These are phyloP conservation scores for Euphorbia pulcherrima DNA, from an alignment of 345 rosid species.

Conservation along the genomic window DNA sequence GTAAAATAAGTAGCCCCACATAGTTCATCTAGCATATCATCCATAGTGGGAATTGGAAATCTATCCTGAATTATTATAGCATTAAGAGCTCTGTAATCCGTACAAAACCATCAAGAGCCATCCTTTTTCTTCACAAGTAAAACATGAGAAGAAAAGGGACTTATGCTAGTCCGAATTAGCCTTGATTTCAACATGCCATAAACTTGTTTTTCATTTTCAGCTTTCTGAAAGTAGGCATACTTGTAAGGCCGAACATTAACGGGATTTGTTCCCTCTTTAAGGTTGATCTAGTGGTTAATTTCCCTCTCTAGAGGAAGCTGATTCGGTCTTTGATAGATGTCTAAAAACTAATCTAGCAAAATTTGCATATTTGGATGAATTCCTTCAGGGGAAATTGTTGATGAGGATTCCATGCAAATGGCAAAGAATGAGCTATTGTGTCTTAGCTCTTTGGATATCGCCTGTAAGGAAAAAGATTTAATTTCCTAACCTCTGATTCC, in stretches of 20 bases:
- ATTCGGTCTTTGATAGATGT: background rate
- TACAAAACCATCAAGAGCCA: no score
- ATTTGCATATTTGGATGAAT: background rate
- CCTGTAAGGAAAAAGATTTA: rapidly evolving
- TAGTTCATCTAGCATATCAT: no score
- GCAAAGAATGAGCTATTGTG: background rate
- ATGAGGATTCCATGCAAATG: background rate
- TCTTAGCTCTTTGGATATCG: background rate
- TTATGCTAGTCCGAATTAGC: no score
- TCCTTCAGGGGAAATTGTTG: no score
- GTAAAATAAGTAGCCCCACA: no score
- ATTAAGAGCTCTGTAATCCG: no score
- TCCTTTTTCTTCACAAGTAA: no score
- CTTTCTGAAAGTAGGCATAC: background rate
- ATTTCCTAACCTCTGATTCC: background rate
- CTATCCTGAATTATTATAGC: no score
- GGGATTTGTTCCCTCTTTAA: background rate
- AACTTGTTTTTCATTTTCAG: no score
- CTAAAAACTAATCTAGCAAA: background rate
- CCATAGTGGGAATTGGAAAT: no score
- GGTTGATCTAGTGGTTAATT: background rate
- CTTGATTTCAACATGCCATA: no score
- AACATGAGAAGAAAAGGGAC: no score
- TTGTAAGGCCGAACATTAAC: background rate
- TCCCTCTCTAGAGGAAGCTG: background rate